phyloP scores from a whole-genome alignment of 495 filamentous ascomycete species.

The Neurospora sp. region DNA sequence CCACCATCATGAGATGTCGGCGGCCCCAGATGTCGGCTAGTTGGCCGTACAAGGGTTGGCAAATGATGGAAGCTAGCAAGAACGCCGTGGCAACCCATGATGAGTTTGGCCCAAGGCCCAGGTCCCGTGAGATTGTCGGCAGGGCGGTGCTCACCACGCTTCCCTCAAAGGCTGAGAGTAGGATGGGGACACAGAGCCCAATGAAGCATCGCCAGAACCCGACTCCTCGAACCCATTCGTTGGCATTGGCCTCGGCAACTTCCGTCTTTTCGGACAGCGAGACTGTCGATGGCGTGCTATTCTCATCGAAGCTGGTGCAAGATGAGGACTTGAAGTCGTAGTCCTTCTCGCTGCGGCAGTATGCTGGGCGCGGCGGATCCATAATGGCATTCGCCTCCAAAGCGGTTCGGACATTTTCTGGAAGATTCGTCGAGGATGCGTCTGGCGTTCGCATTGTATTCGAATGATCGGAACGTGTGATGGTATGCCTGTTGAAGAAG shows the following conservation, averaged over 20 bases:
- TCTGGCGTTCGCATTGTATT: neutral
- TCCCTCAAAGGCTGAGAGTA: constrained; percentile 39
- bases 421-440: neutral
- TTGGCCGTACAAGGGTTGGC: constrained; percentile 31
- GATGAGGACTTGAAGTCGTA: neutral
- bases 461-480: neutral
- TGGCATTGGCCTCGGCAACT: neutral
- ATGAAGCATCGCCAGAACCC: constrained; percentile 34
- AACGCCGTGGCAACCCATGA: constrained; percentile 23
- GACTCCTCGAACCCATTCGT: constrained; percentile 13
- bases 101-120: constrained; percentile 20
- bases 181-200: constrained; percentile 24
- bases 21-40: constrained; percentile 44
- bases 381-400: neutral
- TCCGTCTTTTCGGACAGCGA: constrained; percentile 4
- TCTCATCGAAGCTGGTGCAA: neutral
- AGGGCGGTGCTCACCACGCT: constrained; percentile 43
- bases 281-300: neutral
- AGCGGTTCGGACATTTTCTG: neutral
- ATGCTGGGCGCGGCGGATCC: neutral
- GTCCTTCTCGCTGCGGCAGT: neutral
- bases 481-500: neutral
- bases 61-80: constrained; percentile 18
- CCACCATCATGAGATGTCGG: constrained; percentile 31
- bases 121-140: constrained; percentile 25